Conservation (phyloP, 2,329 filamentous ascomycete genomes). For the Xylariaceae sp. region DNA sequence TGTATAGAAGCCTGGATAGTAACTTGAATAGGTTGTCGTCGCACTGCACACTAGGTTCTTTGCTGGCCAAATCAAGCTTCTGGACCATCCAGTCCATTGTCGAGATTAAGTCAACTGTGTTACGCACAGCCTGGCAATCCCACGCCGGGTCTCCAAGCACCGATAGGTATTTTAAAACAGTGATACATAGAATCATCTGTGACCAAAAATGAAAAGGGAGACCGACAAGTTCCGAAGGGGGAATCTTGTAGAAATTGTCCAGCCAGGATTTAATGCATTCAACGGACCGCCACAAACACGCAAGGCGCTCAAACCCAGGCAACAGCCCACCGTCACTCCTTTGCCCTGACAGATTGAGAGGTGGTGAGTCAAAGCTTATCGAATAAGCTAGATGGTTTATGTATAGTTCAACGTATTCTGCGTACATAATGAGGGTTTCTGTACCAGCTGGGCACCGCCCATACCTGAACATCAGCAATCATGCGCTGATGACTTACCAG, state of each 20-base stretch:
- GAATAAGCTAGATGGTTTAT: conserved; percentile 35
- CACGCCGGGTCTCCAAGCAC: conserved; percentile 46
- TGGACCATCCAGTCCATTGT: conserved; percentile 41
- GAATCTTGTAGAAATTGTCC: conserved; percentile 39
- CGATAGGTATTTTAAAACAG: conserved; percentile 45
- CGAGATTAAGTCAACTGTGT: conserved; percentile 39
- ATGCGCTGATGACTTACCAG: neutral
- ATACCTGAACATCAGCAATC: conserved; percentile 16
- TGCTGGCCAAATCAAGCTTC: conserved; percentile 36
- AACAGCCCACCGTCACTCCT: conserved; percentile 10
- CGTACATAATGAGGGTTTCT: conserved; percentile 36
- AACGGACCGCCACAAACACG: conserved; percentile 44
- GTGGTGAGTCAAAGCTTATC: conserved; percentile 30
- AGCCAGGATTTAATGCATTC: conserved; percentile 44
- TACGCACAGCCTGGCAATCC: conserved; percentile 44
- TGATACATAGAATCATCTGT: conserved; percentile 44
- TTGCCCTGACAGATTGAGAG: conserved; percentile 18
- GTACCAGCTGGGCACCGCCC: conserved; percentile 14
- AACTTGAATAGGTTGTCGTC: conserved; percentile 34
- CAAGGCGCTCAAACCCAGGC: conserved; percentile 41
- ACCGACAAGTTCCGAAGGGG: conserved; percentile 35
- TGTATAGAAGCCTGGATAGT: conserved; percentile 7
- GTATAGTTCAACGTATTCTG: conserved; percentile 31
- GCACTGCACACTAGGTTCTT: conserved; percentile 38
- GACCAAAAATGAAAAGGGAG: conserved; percentile 46